These are phyloP conservation scores for Syzygium oleosum DNA, from an alignment of 345 rosid species.

Conservation along the genomic window DNA sequence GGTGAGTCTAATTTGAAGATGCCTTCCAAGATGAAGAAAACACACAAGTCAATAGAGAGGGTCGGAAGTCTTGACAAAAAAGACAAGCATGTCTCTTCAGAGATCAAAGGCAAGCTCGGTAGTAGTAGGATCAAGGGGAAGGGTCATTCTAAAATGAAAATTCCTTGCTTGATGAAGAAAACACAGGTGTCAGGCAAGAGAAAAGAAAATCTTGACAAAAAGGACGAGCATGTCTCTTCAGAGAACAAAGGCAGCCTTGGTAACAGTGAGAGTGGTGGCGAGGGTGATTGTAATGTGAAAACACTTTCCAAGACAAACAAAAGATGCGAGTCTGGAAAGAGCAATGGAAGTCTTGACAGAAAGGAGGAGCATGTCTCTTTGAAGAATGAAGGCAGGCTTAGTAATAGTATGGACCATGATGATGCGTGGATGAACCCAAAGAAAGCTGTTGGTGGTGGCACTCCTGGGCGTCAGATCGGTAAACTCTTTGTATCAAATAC, in stretches of 20 bases:
- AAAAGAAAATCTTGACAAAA: slow-evolving; percentile 24
- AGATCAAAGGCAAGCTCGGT: not conserved
- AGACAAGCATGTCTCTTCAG: slow-evolving; percentile 20
- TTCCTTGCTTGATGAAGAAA: slow-evolving; percentile 51
- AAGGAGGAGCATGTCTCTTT: slow-evolving; percentile 19
- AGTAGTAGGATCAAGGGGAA: slow-evolving; percentile 14
- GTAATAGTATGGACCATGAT: slow-evolving; percentile 13
- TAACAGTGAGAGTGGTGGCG: not conserved
- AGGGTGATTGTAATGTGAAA: slow-evolving; percentile 16
- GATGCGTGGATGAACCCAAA: slow-evolving; percentile 31
- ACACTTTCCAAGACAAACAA: slow-evolving; percentile 50
- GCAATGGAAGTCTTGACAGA: slow-evolving; percentile 17
- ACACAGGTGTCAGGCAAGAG: slow-evolving; percentile 48
- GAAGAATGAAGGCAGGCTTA: slow-evolving; percentile 22
- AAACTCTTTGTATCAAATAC: slow-evolving; percentile 59
- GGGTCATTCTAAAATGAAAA: slow-evolving; percentile 14
- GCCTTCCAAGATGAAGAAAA: not conserved
- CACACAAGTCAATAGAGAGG: not conserved
- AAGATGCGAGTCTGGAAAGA: slow-evolving; percentile 47
- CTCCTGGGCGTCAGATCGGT: slow-evolving; percentile 55
- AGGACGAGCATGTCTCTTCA: slow-evolving; percentile 16
- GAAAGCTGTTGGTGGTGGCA: slow-evolving; percentile 23
- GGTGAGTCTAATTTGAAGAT: slow-evolving; percentile 10
- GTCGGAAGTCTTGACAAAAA: slow-evolving; percentile 17
- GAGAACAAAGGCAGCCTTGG: not conserved